Evolutionary conservation across 2,329 filamentous ascomycete species (phyloP).

Genomic region (Pseudodiploospora longispora): DNA sequence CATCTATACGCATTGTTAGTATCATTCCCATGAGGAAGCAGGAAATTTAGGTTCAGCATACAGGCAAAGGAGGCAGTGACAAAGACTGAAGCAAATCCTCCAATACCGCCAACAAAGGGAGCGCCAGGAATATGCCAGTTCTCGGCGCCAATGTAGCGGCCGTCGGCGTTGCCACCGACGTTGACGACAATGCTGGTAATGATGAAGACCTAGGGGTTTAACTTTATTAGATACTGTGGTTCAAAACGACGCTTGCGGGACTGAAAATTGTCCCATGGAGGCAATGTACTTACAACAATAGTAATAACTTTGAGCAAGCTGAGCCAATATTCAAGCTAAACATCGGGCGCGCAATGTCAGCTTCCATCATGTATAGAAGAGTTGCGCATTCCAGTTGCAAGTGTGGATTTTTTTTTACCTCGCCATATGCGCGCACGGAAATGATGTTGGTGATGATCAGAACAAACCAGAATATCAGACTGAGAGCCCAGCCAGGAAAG

Average conservation of each 20-base stretch:
- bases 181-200: conserved; percentile 49
- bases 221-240: background rate
- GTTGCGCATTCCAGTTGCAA: too few relatives aligned
- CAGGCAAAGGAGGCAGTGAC: conserved; percentile 51
- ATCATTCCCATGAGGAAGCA: background rate
- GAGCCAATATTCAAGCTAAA: conserved; percentile 48
- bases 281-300: conserved; percentile 31
- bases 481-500: conserved; percentile 56
- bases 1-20: conserved; percentile 14
- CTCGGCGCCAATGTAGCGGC: conserved; percentile 49
- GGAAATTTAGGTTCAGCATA: conserved; percentile 20
- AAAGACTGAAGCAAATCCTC: conserved; percentile 53
- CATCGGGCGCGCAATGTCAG: conserved; percentile 22
- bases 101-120: conserved; percentile 57
- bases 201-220: conserved; percentile 42
- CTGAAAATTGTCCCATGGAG: too few relatives aligned
- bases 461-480: conserved; percentile 51
- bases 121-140: conserved; percentile 52
- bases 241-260: background rate
- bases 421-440: conserved; percentile 26
- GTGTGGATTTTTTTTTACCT: conserved; percentile 15
- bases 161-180: conserved; percentile 43
- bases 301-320: conserved; percentile 45
- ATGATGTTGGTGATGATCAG: conserved; percentile 36
- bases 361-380: too few relatives aligned